phyloP scores from a whole-genome alignment of 2,329 filamentous ascomycete genomes.

The Sclerotinia spermophila region DNA sequence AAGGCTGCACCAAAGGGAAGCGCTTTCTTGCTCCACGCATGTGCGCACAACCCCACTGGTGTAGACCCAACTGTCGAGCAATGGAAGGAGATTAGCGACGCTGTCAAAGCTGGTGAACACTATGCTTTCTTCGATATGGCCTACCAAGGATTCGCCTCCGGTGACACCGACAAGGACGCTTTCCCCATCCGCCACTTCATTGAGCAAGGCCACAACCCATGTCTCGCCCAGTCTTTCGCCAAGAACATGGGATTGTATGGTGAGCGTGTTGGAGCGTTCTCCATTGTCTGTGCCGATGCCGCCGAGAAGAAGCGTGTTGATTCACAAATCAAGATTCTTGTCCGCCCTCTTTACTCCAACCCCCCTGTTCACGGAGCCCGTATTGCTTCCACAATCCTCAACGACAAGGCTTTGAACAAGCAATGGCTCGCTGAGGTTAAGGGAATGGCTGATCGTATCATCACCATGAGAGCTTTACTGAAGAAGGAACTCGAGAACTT shows the following conservation, averaged over 20 bases:
- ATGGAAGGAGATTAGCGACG: conserved; percentile 86
- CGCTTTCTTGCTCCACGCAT: conserved; percentile 92
- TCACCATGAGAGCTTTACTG: conserved; percentile 92
- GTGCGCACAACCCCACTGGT: conserved; percentile 96
- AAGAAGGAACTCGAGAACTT: conserved; percentile 94
- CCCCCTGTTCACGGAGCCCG: conserved; percentile 94
- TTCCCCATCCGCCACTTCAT: conserved; percentile 93
- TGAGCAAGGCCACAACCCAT: conserved; percentile 83
- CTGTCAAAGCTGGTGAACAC: conserved; percentile 81
- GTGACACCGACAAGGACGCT: conserved; percentile 86
- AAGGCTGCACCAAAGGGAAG: conserved; percentile 82
- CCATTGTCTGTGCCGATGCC: conserved; percentile 75
- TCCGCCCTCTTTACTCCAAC: conserved; percentile 97
- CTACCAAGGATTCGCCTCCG: conserved; percentile 96
- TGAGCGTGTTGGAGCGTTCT: conserved; percentile 97
- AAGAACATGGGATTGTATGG: conserved; percentile 99
- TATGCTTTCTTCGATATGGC: conserved; percentile 99
- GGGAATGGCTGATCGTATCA: conserved; percentile 98
- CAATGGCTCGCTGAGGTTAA: conserved; percentile 98
- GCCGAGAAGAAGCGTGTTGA: conserved; percentile 96
- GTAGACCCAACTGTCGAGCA: conserved; percentile 89
- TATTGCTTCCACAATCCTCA: conserved; percentile 88
- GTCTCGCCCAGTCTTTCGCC: conserved; percentile 89
- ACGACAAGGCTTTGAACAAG: conserved; percentile 76
- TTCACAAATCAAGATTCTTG: conserved; percentile 97